Base-by-base conservation (phyloP, 1,284 basidiomycete genomes). In the Boletus holoroseus region DNA sequence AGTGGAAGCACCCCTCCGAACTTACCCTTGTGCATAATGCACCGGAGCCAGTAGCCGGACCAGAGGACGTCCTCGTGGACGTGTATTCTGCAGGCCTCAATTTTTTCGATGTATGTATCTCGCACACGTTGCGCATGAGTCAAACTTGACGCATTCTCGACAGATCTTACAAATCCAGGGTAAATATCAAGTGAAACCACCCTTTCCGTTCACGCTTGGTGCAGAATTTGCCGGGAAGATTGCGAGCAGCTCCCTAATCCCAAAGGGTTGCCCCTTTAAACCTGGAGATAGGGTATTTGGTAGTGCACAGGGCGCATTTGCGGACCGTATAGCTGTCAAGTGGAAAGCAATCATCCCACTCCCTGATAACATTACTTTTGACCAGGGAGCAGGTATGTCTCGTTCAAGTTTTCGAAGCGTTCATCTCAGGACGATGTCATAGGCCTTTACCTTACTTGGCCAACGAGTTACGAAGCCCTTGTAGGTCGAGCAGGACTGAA, bases 221-320 rank as follows among this genome's bases (percentile, higher is more conserved):
- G 77, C 82, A 54, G 92, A 99, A 69, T 89, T 97, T 62, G 82
- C 93, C 2, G 95, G 95, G 0, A 77, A 74, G 50, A 83, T 98
- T 58, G 76, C 88, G 5, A 57, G 68, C 11, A 70, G 80, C 59
- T 91, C 89, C 16, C 90, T 85, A 12, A 86, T 97, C 28, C 95
- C 94, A 1, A 68, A 77, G 26, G 90, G 84, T 3, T 96, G 91
- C 64, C 76, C 79, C 0, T 91, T 85, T 66, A 82, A 85, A 62
- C 81, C 78, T 1, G 94, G 95, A 15, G 87, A 96, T 67, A 75
- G 91, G 47, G 90, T 99, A 0, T 95, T 97, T 63, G 95, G 95
- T 5, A 82, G 80, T n/a, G 77, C 75, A 0, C 85, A 90, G 63
- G 95, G 91, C 7, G 75, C 85, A 12, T 91, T 83, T 66, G 89